These are phyloP conservation scores for Euphorbia pulcherrima DNA, from an alignment of 345 rosid genomes.

Conservation along the genomic window DNA sequence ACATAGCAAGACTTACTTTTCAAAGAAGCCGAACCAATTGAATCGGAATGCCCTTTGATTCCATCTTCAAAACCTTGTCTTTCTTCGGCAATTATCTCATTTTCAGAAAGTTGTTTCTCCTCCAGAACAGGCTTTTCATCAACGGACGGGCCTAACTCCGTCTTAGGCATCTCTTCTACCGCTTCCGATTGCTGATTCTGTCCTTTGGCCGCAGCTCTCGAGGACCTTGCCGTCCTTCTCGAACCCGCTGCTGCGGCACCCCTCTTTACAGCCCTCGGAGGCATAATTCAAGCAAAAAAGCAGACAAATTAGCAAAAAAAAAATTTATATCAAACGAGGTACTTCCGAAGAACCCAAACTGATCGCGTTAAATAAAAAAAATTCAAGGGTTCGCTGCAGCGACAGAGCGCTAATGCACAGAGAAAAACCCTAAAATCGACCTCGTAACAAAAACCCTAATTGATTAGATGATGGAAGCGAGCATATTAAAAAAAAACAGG, in stretches of 20 bases:
- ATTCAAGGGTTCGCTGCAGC: not conserved
- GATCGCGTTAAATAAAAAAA: not conserved
- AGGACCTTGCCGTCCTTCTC: constrained; percentile 49
- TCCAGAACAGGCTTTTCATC: constrained; percentile 30
- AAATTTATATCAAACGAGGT: not conserved
- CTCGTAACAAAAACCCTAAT: constrained; percentile 9
- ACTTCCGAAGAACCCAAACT: not conserved
- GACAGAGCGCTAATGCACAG: not conserved
- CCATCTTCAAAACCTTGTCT: constrained; percentile 25
- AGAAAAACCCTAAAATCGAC: constrained; percentile 2
- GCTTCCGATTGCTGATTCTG: constrained; percentile 37
- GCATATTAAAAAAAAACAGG: too few relatives aligned
- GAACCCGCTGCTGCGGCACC: constrained; percentile 51
- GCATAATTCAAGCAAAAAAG: constrained; percentile 37
- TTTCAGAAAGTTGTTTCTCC: constrained; percentile 10
- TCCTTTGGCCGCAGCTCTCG: constrained; percentile 45
- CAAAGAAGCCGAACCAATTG: constrained; percentile 16
- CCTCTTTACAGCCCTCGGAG: constrained; percentile 69
- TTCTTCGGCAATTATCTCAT: constrained; percentile 16
- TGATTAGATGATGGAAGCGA: too few relatives aligned
- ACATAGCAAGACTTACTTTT: constrained; percentile 40
- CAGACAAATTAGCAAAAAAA: not conserved
- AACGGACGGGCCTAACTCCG: constrained; percentile 24
- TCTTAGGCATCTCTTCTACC: constrained; percentile 8
- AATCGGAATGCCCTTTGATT: constrained; percentile 25